phyloP scores from a whole-genome alignment of 1,284 basidiomycete species.

The Leccinum fallax region DNA sequence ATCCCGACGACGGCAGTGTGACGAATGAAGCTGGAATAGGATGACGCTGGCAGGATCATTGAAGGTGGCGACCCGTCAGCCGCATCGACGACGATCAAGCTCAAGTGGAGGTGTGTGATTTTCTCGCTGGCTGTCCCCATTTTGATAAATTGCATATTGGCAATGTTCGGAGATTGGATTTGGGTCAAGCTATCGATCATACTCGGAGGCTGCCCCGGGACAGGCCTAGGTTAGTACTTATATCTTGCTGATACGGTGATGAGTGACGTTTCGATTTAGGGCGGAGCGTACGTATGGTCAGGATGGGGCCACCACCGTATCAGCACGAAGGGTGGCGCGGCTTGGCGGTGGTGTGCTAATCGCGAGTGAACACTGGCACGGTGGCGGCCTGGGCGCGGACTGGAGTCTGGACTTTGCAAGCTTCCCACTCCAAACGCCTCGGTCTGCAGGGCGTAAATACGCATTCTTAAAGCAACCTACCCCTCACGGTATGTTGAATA shows the following conservation, averaged over 20 bases:
- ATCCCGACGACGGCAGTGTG: background rate
- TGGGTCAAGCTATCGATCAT: background rate
- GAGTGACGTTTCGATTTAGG: background rate
- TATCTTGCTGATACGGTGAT: background rate
- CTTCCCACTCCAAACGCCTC: background rate
- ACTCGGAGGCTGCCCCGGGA: background rate
- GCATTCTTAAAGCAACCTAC: background rate
- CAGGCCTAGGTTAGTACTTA: background rate
- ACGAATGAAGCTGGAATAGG: background rate
- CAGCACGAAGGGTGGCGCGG: background rate
- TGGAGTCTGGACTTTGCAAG: background rate
- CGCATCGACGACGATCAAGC: background rate
- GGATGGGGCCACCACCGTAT: background rate
- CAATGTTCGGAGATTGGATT: background rate
- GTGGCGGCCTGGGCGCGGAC: background rate
- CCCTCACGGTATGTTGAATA: background rate
- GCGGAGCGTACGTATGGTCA: background rate
- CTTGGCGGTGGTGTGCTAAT: background rate
- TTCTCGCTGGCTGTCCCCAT: background rate
- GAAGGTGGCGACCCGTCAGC: background rate
- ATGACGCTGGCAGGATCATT: background rate
- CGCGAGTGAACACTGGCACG: background rate
- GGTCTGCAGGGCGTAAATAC: background rate
- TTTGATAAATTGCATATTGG: background rate
- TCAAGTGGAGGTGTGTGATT: background rate